These are phyloP conservation scores for Sporothrix brunneoviolacea DNA, from an alignment of 2,329 filamentous ascomycete genomes.

Conservation along the genomic window DNA sequence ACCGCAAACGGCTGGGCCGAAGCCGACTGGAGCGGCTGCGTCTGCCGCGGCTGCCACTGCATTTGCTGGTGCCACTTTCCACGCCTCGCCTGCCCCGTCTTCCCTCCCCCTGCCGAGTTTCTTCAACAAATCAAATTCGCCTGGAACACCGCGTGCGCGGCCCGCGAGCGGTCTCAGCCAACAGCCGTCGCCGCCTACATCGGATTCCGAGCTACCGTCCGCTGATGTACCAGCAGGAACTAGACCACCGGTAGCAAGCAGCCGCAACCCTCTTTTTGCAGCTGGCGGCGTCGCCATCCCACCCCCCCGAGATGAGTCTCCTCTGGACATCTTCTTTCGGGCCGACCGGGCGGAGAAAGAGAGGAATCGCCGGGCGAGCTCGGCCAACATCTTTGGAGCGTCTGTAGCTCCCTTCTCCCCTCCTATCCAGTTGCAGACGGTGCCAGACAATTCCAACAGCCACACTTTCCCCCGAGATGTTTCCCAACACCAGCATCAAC, in stretches of 20 bases:
- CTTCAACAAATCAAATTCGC: slow-evolving; percentile 60
- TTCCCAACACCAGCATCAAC: slow-evolving; percentile 8
- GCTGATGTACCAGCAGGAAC: slow-evolving; percentile 31
- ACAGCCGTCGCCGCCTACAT: slow-evolving; percentile 46
- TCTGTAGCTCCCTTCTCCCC: slow-evolving; percentile 45
- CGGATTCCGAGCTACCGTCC: slow-evolving; percentile 44
- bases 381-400: slow-evolving; percentile 35
- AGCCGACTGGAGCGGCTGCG: slow-evolving; percentile 25
- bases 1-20: slow-evolving; percentile 36
- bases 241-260: not conserved
- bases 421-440: slow-evolving; percentile 28
- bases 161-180: slow-evolving; percentile 32
- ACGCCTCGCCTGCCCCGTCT: slow-evolving; percentile 87
- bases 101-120: slow-evolving; percentile 88
- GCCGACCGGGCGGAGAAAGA: slow-evolving; percentile 76
- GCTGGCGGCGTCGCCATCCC: slow-evolving; percentile 19
- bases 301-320: slow-evolving; percentile 54
- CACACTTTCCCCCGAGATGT: slow-evolving; percentile 9
- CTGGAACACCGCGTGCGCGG: slow-evolving; percentile 52
- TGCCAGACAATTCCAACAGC: slow-evolving; percentile 22
- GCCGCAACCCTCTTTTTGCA: slow-evolving; percentile 20
- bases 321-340: slow-evolving; percentile 84
- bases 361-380: slow-evolving; percentile 48
- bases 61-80: slow-evolving; percentile 91
- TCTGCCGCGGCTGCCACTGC: slow-evolving; percentile 39